Base-by-base conservation (phyloP, 257 asterid genomes). In the Scutellaria barbata region DNA sequence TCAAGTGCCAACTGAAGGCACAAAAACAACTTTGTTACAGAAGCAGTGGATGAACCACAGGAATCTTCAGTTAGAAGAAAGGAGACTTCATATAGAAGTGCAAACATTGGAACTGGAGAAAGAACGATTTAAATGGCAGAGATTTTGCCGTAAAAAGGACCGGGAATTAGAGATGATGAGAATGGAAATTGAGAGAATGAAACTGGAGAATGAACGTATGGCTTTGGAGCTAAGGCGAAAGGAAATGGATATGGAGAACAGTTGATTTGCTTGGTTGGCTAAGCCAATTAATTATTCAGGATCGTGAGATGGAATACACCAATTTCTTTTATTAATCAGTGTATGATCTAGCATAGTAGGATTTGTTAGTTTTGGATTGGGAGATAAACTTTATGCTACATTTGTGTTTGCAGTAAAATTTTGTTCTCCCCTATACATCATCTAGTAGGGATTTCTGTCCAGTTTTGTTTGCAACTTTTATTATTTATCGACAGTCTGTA, bases 51-150 rank as follows among this genome's bases (percentile, higher is more conserved):
- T 69, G 57, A 84, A 52, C 7, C 45, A 70, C 3, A 63, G 62
- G 70, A 73, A 70, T 57, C 58, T 74, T 57, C 76, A 86, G 65
- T n/a, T 81, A 30, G 85, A 83, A 78, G 85, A 83, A 63, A 81
- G 79, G 17, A 79, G 83, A 75, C 65, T 86, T 11, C 75, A 79
- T 7, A 75, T 85, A 59, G 81, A 83, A 51, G 63, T 11, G 47
- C 86, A 83, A 5, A 77, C 81, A 83, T 41, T 86, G 81, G 88
- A 86, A 58, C 61, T 86, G 76, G 90, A 86, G 86, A 86, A 76
- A 59, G 88, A 86, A 74, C 74, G 78, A 57, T 77, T 83, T 64
- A 83, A 83, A 66, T 86, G 90, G 88, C 85, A 83, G 72, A 81
- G 81, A 51, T 81, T 83, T 63, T 77, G 90, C 58, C 55, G 71